Conservation (phyloP, 441 rosid genomes). For the Brassica balearica region DNA sequence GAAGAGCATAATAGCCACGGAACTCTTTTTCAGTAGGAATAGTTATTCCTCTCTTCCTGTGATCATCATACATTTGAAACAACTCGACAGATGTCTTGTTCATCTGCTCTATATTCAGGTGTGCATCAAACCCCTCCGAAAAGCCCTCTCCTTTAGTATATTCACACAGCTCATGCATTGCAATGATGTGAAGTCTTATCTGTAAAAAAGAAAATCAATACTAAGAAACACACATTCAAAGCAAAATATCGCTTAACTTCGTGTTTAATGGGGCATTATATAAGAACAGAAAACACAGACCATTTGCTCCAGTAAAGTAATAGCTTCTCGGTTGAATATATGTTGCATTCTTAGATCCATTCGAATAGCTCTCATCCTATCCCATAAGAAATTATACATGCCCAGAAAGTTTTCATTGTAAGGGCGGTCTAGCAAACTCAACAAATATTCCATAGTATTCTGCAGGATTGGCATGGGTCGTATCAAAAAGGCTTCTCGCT, state of each 20-base stretch:
- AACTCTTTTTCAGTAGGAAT: conserved; percentile 89
- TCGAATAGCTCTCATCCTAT: conserved; percentile 96
- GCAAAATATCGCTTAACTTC: conserved; percentile 4
- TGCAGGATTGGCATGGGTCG: conserved; percentile 92
- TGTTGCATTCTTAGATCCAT: conserved; percentile 99
- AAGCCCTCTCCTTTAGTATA: conserved; percentile 97
- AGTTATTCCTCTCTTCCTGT: conserved; percentile 84
- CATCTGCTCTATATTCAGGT: conserved; percentile 98
- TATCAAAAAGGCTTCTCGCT: conserved; percentile 89
- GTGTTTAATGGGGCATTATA: not conserved
- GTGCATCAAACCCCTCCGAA: conserved; percentile 99
- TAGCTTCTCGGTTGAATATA: conserved; percentile 81
- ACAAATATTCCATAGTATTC: conserved; percentile 82
- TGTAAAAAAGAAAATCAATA: conserved; percentile 51
- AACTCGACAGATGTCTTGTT: conserved; percentile 96
- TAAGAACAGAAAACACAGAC: conserved; percentile 52
- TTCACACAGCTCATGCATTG: conserved; percentile 97
- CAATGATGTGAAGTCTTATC: conserved; percentile 97
- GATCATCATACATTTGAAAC: conserved; percentile 98
- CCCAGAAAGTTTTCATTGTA: conserved; percentile 83
- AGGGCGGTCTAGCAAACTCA: conserved; percentile 83
- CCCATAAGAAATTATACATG: conserved; percentile 96
- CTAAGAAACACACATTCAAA: conserved; percentile 28
- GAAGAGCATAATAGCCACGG: conserved; percentile 98
- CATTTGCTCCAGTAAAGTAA: conserved; percentile 96